Evolutionary conservation across 2,329 filamentous ascomycete genomes (phyloP), one percentile per base, ranked within the genome.

Genomic region (Annulohypoxylon truncatum): DNA sequence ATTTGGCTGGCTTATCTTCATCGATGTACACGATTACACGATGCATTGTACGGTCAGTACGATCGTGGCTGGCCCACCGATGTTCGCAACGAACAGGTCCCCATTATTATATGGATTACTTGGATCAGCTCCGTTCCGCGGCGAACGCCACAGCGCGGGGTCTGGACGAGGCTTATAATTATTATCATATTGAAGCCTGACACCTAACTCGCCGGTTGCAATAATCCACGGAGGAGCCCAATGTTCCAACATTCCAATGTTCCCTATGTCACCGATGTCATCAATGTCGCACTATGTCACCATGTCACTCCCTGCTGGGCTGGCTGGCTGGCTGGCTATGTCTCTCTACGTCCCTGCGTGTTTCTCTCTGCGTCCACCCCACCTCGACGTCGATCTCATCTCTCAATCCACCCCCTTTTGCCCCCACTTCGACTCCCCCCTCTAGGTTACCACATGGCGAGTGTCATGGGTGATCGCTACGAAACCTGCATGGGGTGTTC

Each of bases 401-500:
- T 70, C 72, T 70, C 71, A 69, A 73, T 65, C 72, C 64, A 69
- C 67, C 69, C 61, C 70, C 70, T 63, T 60, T 61, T 61, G 66
- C 68, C 70, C 73, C 73, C 73, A 73, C 71, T 69, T 58, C 60
- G 50, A 56, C 64, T 68, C 67, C 66, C 62, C 66, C 59, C 64
- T 68, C 62, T 66, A 63, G 62, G 57, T 68, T 69, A 70, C 74
- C 74, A 76, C 74, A 76, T 76, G 74, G 74, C 74, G 60, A 71
- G 68, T 72, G 73, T 73, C 73, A 75, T 74, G 72, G 72, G 65
- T 68, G 57, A 46, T 59, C 35, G 59, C 48, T 57, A 53, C 55
- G 47, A 64, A 66, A 47, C 35, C 50, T 46, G 24, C 61, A 67
- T 63, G 59, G 63, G 52, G 64, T 64, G 64, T 64, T 68, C 68